Conservation (phyloP, 768 basidiomycete species). For the Auricularia heimuer region DNA sequence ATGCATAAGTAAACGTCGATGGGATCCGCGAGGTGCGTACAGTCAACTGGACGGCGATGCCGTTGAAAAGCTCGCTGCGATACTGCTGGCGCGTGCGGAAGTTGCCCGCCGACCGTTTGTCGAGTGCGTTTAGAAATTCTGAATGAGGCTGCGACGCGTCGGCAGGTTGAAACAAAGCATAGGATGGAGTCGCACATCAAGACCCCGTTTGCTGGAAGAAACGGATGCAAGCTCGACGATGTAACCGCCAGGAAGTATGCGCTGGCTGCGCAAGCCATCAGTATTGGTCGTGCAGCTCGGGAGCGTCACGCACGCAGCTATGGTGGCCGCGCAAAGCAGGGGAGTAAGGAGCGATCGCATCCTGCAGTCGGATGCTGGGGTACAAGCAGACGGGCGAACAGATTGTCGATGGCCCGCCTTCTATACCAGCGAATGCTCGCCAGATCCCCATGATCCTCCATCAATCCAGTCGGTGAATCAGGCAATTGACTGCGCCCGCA, state of each 20-base stretch:
- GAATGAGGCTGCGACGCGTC: background rate
- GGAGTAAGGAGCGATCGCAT: background rate
- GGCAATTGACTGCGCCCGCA: too few relatives aligned
- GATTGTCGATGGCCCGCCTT: too few relatives aligned
- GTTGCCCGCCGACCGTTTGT: background rate
- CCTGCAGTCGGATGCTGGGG: too few relatives aligned
- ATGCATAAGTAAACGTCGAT: background rate
- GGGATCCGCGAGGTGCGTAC: background rate
- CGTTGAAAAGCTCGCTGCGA: background rate
- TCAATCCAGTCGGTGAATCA: too few relatives aligned
- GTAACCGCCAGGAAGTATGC: background rate
- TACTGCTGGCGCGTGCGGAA: background rate
- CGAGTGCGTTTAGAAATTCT: background rate
- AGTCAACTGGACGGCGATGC: background rate
- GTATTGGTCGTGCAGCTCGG: background rate
- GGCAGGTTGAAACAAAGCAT: background rate
- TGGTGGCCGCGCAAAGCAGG: background rate
- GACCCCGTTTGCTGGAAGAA: background rate
- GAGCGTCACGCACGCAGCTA: background rate
- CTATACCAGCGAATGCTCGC: too few relatives aligned
- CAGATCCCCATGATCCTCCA: too few relatives aligned
- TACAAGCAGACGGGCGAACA: too few relatives aligned
- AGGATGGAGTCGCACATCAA: background rate
- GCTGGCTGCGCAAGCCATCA: background rate
- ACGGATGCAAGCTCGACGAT: background rate